These are phyloP conservation scores for Saccharomycopsis amapae DNA, from an alignment of 805 yeast genomes.

Conservation along the genomic window DNA sequence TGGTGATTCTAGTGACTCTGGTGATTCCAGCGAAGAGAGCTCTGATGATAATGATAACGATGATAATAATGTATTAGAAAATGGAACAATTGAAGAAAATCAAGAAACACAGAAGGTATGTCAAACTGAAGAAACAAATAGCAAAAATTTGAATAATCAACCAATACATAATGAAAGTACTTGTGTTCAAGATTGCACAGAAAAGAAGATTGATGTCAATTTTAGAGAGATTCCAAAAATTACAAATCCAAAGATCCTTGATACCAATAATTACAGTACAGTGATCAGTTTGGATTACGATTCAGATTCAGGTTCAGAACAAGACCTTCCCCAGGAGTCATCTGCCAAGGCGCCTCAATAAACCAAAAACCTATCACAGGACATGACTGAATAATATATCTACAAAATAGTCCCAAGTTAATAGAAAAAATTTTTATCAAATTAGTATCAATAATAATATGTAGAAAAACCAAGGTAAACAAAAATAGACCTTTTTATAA, in stretches of 20 bases:
- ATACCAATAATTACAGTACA: neutral
- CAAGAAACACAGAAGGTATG: neutral
- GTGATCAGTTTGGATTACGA: neutral
- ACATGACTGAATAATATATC: too few relatives aligned
- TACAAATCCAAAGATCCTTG: neutral
- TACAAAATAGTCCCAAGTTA: too few relatives aligned
- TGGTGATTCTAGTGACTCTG: neutral
- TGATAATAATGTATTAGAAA: neutral
- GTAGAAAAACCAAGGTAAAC: neutral
- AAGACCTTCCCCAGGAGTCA: neutral
- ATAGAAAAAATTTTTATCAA: too few relatives aligned
- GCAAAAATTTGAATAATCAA: neutral
- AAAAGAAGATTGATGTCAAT: too few relatives aligned
- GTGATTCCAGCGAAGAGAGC: neutral
- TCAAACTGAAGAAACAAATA: neutral
- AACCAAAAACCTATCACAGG: too few relatives aligned
- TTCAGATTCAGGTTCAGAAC: constrained; percentile 1
- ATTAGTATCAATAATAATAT: too few relatives aligned
- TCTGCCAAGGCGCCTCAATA: too few relatives aligned
- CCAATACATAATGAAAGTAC: neutral
- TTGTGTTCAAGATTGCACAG: too few relatives aligned
- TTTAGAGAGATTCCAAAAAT: too few relatives aligned
- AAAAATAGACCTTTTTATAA: neutral
- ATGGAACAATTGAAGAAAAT: neutral
- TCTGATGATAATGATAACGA: neutral